Conservation (phyloP, 805 yeast genomes). For the Candida quercuum region DNA sequence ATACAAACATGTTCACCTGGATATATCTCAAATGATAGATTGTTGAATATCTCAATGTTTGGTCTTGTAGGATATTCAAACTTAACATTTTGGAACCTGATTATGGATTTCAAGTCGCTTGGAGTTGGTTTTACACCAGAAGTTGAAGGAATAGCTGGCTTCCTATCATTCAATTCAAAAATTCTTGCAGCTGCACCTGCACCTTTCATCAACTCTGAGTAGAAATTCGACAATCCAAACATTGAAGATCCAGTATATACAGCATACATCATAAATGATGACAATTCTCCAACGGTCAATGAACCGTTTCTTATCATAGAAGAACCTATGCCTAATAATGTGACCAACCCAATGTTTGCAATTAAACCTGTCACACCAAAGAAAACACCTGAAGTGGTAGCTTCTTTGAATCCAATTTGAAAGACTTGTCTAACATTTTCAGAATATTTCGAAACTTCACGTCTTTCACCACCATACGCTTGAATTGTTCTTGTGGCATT, state of each 20-base stretch:
- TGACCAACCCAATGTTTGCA: conserved; percentile 78
- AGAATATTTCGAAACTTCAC: conserved; percentile 73
- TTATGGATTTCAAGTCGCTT: conserved; percentile 31
- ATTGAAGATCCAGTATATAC: conserved; percentile 91
- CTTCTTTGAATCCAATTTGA: conserved; percentile 73
- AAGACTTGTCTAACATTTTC: conserved; percentile 60
- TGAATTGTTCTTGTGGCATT: conserved; percentile 84
- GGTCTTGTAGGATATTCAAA: conserved; percentile 86
- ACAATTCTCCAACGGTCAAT: conserved; percentile 79
- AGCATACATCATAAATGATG: conserved; percentile 93
- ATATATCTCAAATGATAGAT: conserved; percentile 52
- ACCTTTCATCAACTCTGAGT: conserved; percentile 94
- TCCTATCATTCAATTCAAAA: conserved; percentile 78
- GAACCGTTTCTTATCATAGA: conserved; percentile 73
- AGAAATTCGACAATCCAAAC: conserved; percentile 85
- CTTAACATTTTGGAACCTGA: conserved; percentile 55
- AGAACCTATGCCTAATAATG: conserved; percentile 75
- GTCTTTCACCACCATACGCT: conserved; percentile 79
- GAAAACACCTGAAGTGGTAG: conserved; percentile 68
- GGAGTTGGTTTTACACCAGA: conserved; percentile 44
- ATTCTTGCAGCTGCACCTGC: conserved; percentile 92
- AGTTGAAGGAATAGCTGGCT: conserved; percentile 65
- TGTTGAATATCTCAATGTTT: conserved; percentile 57
- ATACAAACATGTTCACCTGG: conserved; percentile 89
- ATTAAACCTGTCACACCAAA: conserved; percentile 77